phyloP scores from a whole-genome alignment of 2,329 filamentous ascomycete genomes.

The Aspergillus brunneoviolaceus region DNA sequence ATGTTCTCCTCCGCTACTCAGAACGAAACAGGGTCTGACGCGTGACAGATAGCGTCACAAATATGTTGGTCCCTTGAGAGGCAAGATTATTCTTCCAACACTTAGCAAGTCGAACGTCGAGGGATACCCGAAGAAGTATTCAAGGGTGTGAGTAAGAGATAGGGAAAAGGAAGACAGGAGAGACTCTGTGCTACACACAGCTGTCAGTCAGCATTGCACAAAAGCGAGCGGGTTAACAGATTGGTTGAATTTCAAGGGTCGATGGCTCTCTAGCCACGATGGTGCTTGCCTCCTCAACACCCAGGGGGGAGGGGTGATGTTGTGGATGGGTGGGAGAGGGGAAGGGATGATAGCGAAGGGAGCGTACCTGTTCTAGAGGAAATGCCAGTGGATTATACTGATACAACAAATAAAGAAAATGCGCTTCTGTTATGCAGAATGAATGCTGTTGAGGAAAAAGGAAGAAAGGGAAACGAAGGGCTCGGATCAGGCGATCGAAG shows the following conservation, averaged over 20 bases:
- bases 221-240: conserved; percentile 15
- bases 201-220: conserved; percentile 28
- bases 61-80: conserved; percentile 11
- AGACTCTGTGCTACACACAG: conserved; percentile 23
- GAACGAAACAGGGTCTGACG: conserved; percentile 20
- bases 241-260: conserved; percentile 15
- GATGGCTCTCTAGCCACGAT: conserved; percentile 8
- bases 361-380: conserved; percentile 32
- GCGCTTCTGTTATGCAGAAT: conserved; percentile 22
- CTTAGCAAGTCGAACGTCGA: conserved; percentile 18
- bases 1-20: conserved; percentile 41
- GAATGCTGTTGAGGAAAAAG: conserved; percentile 23
- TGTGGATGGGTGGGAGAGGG: background rate
- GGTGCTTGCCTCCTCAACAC: conserved; percentile 7
- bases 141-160: conserved; percentile 13
- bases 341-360: background rate
- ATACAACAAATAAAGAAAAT: conserved; percentile 31
- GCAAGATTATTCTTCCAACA: conserved; percentile 10
- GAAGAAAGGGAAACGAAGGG: conserved; percentile 30
- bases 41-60: conserved; percentile 23
- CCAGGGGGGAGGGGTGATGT: conserved; percentile 1
- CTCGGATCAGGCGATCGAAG: conserved; percentile 27
- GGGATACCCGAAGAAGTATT: conserved; percentile 16
- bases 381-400: conserved; percentile 32
- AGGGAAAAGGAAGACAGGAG: conserved; percentile 20